These are phyloP conservation scores for Ampelocalamus luodianensis DNA, from an alignment of 176 grass and related monocot genomes.

Conservation along the genomic window DNA sequence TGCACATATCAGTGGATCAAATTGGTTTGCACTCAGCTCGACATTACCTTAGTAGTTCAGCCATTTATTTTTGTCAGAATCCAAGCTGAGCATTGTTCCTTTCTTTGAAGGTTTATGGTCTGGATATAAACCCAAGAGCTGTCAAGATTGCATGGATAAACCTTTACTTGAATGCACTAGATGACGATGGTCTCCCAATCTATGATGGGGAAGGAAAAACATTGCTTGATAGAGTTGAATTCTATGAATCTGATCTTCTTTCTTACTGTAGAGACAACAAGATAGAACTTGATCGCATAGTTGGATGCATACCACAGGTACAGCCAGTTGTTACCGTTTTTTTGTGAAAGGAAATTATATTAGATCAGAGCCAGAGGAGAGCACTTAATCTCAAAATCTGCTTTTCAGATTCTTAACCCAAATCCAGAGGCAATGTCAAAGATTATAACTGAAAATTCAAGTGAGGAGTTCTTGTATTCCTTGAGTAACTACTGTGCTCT, in stretches of 20 bases:
- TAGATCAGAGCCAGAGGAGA: not conserved
- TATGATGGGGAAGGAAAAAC: conserved; percentile 84
- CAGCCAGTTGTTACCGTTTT: conserved; percentile 13
- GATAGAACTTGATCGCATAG: conserved; percentile 92
- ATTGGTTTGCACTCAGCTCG: conserved; percentile 21
- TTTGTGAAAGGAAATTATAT: conserved; percentile 17
- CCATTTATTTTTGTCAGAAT: conserved; percentile 19
- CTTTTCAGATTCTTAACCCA: conserved; percentile 93
- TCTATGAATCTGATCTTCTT: conserved; percentile 98
- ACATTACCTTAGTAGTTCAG: not conserved
- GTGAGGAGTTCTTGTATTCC: conserved; percentile 92
- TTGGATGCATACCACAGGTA: conserved; percentile 99
- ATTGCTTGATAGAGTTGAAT: conserved; percentile 94
- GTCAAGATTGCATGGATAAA: conserved; percentile 99
- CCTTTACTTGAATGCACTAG: conserved; percentile 91
- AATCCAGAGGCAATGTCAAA: conserved; percentile 99
- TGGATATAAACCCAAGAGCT: conserved; percentile 99
- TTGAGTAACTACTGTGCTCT: conserved; percentile 99
- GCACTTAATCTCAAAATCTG: not conserved
- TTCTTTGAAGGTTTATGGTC: conserved; percentile 81
- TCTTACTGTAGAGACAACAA: conserved; percentile 92
- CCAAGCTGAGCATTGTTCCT: conserved; percentile 9
- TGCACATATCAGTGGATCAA: not conserved
- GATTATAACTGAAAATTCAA: conserved; percentile 91
- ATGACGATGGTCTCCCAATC: conserved; percentile 77